Evolutionary conservation across 331 rosid species (phyloP).

Genomic region (Pyrus hybrid): DNA sequence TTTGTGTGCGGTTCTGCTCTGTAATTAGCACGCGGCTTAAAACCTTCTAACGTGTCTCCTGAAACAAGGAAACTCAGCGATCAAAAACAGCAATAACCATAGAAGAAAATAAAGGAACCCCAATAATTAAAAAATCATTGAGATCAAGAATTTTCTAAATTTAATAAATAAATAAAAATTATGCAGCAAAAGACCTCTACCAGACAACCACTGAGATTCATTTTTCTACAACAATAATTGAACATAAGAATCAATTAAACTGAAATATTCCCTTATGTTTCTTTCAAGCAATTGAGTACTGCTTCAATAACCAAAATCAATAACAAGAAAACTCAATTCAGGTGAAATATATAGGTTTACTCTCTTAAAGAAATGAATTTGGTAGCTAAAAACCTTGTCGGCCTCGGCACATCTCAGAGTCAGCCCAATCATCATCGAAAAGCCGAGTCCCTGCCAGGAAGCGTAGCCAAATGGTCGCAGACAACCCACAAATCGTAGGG

Average conservation of each 20-base stretch:
- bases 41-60: slow-evolving; percentile 37
- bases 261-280: background rate
- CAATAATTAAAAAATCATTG: background rate
- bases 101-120: background rate
- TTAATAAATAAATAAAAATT: background rate
- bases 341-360: background rate
- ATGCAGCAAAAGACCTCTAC: background rate
- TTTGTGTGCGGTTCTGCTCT: slow-evolving; percentile 45
- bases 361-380: background rate
- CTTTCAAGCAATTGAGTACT: background rate
- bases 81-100: slow-evolving; percentile 3
- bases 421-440: slow-evolving; percentile 59
- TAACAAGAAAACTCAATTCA: background rate
- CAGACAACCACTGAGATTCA: background rate
- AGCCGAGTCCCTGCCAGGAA: slow-evolving; percentile 55
- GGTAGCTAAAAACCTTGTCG: slow-evolving; percentile 33
- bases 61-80: slow-evolving; percentile 11
- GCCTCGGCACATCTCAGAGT: slow-evolving; percentile 48
- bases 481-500: slow-evolving; percentile 75
- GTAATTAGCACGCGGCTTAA: slow-evolving; percentile 21
- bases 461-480: slow-evolving; percentile 78
- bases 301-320: background rate
- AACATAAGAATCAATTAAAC: background rate
- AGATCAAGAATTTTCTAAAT: background rate
- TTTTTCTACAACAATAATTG: background rate